Evolutionary conservation across 768 basidiomycete genomes (phyloP).

Genomic region (Termitomyces sp.): DNA sequence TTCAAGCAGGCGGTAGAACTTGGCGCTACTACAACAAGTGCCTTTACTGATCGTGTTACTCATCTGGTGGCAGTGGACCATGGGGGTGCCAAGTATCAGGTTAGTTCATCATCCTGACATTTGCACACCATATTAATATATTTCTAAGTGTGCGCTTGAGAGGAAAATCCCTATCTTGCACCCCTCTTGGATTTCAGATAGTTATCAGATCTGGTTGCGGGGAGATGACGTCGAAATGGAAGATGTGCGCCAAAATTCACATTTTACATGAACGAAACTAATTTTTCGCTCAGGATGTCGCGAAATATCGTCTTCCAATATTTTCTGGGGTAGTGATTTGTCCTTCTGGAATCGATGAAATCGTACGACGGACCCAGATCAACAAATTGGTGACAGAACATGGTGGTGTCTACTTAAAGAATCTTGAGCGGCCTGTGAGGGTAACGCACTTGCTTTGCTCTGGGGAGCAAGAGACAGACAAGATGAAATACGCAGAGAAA

Average conservation of each 20-base stretch:
- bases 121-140: constrained; percentile 4
- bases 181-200: constrained; percentile 72
- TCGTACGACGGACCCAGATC: constrained; percentile 55
- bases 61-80: constrained; percentile 81
- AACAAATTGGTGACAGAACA: constrained; percentile 50
- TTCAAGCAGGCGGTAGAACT: constrained; percentile 78
- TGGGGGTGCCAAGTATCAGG: constrained; percentile 81
- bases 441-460: constrained; percentile 86
- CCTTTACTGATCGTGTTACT: constrained; percentile 83
- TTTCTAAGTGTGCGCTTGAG: constrained; percentile 70
- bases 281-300: constrained; percentile 43
- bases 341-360: constrained; percentile 69
- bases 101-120: constrained; percentile 21
- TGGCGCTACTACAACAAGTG: constrained; percentile 61
- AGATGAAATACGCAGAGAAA: constrained; percentile 74
- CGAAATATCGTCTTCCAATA: constrained; percentile 57
- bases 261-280: background rate
- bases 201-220: constrained; percentile 66
- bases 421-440: constrained; percentile 68
- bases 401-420: constrained; percentile 68
- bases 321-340: constrained; percentile 69
- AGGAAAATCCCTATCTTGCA: constrained; percentile 73
- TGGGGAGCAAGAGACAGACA: constrained; percentile 60
- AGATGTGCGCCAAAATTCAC: constrained; percentile 36
- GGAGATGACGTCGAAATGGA: constrained; percentile 74